A percentile compares a stretch with the other conserved stretches of the same genome.
These are phyloP conservation scores for Hericium coralloides DNA, from an alignment of 768 basidiomycete genomes.

Conservation along the genomic window DNA sequence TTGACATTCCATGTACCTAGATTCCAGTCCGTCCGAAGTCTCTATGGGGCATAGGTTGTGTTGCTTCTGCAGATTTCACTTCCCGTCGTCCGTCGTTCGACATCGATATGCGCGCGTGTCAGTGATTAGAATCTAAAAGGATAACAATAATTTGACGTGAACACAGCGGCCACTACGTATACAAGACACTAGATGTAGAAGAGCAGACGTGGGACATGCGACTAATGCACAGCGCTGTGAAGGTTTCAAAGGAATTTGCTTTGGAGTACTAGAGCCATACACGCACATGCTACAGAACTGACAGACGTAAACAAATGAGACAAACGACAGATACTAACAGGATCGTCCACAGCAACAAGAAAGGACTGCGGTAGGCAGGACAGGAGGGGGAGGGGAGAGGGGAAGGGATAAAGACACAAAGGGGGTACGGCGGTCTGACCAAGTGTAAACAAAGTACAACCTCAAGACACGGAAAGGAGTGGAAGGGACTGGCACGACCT, in stretches of 20 bases:
- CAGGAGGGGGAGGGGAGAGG: slow-evolving; percentile 4
- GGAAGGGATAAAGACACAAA: slow-evolving; percentile 11
- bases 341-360: not conserved
- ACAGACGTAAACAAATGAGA: slow-evolving; percentile 17
- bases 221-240: not conserved
- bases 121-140: no score
- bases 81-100: no score
- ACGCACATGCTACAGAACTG: slow-evolving; percentile 35
- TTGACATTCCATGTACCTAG: no score
- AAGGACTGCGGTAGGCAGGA: slow-evolving; percentile 1
- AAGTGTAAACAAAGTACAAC: slow-evolving; percentile 7
- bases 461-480: not conserved
- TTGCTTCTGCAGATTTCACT: no score
- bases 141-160: not conserved
- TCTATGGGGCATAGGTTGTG: no score
- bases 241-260: slow-evolving; percentile 18
- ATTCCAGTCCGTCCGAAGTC: no score
- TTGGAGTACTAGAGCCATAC: slow-evolving; percentile 26
- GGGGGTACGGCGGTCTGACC: not conserved
- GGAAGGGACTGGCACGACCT: slow-evolving; percentile 10
- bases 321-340: slow-evolving; percentile 13
- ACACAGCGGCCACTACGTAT: slow-evolving; percentile 3
- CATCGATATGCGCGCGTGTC: no score
- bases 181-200: slow-evolving; percentile 3
- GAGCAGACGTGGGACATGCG: not conserved